phyloP scores from a whole-genome alignment of 2,329 filamentous ascomycete genomes.

The Calonectria naviculata region DNA sequence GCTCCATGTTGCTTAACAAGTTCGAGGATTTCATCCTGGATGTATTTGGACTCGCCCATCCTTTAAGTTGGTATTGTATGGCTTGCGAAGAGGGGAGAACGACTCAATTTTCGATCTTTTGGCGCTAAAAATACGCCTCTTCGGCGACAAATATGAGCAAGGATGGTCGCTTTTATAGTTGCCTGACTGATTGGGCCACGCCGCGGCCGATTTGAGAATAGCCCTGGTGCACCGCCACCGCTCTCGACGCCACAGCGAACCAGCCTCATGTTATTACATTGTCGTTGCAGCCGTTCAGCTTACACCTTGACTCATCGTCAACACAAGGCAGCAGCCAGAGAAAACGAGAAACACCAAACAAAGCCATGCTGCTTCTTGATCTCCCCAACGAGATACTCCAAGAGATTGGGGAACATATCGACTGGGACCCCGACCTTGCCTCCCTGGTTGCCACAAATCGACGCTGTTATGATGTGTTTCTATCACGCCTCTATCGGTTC shows the following conservation, averaged over 20 bases:
- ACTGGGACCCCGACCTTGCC: neutral
- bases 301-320: too few relatives aligned
- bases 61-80: neutral
- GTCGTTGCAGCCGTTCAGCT: too few relatives aligned
- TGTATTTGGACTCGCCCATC: neutral
- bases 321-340: neutral
- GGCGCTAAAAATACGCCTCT: too few relatives aligned
- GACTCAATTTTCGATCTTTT: too few relatives aligned
- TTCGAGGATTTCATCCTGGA: neutral
- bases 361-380: neutral
- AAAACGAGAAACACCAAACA: neutral
- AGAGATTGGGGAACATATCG: neutral
- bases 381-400: neutral
- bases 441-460: neutral
- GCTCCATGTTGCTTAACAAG: neutral
- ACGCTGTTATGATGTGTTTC: neutral
- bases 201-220: neutral
- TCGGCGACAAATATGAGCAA: too few relatives aligned
- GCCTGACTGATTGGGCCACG: neutral
- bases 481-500: neutral
- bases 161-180: neutral
- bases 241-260: too few relatives aligned
- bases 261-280: too few relatives aligned
- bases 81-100: neutral
- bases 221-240: neutral